These are phyloP conservation scores for Hypomyces rosellus DNA, from an alignment of 2,329 filamentous ascomycete genomes.

Conservation along the genomic window DNA sequence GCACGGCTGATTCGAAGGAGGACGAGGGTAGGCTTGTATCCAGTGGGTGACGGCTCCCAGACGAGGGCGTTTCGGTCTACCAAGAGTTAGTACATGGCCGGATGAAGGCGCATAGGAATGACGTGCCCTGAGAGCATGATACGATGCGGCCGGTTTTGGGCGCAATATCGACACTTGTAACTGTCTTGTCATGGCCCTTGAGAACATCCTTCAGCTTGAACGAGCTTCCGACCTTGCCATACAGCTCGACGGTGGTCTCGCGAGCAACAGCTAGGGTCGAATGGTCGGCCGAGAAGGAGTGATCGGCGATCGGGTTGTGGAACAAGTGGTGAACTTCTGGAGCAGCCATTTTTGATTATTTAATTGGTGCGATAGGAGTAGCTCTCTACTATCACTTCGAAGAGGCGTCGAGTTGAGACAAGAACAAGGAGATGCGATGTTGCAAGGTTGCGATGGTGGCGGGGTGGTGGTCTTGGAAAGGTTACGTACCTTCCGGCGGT, in stretches of 20 bases:
- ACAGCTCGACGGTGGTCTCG: slow-evolving; percentile 86
- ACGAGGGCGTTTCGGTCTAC: slow-evolving; percentile 94
- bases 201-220: slow-evolving; percentile 88
- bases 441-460: slow-evolving; percentile 6
- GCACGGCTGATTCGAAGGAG: slow-evolving; percentile 95
- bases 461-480: slow-evolving; percentile 15
- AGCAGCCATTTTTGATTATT: slow-evolving; percentile 57
- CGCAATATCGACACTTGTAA: slow-evolving; percentile 94
- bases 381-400: slow-evolving; percentile 87
- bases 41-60: slow-evolving; percentile 87
- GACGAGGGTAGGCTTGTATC: slow-evolving; percentile 95
- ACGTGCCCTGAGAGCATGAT: slow-evolving; percentile 85
- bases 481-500: slow-evolving; percentile 9
- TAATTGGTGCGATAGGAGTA: slow-evolving; percentile 42
- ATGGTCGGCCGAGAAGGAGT: slow-evolving; percentile 94
- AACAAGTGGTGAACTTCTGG: slow-evolving; percentile 96
- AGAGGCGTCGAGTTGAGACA: slow-evolving; percentile 13
- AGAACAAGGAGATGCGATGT: slow-evolving; percentile 13
- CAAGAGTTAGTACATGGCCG: not conserved
- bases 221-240: slow-evolving; percentile 62
- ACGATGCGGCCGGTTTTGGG: slow-evolving; percentile 88
- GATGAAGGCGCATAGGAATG: no score
- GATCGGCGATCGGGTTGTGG: slow-evolving; percentile 91
- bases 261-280: slow-evolving; percentile 83
- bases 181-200: slow-evolving; percentile 93